Evolutionary conservation across 2,329 filamentous ascomycete species (phyloP), one percentile per base, ranked within the genome.

Genomic region (Paecilomyces dactylethromorphus): DNA sequence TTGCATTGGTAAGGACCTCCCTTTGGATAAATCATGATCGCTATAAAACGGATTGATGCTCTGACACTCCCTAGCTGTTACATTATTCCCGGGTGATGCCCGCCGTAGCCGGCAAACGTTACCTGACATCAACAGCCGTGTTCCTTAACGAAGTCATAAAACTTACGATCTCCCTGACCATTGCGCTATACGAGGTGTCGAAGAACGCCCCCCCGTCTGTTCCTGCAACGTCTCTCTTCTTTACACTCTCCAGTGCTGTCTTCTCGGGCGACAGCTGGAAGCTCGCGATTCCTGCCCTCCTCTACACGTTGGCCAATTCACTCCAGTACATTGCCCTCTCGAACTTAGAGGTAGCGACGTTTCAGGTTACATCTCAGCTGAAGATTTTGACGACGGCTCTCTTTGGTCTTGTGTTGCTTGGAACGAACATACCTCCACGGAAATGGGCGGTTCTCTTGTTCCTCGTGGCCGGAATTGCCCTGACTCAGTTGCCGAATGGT

Each of bases 81-180:
- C 93, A 97, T 78, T 96, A 97, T 75, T 96, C 92, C 31, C 86
- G 92, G 64, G 87, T 95, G 61, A 97, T 97, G 92, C 89, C 92
- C n/a, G 82, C 87, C 10, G 81, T 84, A 10, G 87, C 88, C 71
- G 90, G 91, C 65, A 90, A 92, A 70, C 88, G 92, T 71, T 97
- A 97, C 76, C 91, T 94, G 67, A 88, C 93, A 45, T 97, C 92
- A 50, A 97, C 94, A 10, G 92, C 93, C 51, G 91, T 99, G 57
- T 91, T 97, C 72, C 82, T 97, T 63, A 94, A 92, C 74, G 94
- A 99, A 76, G 83, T 96, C 53, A 84, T 97, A 67, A 97, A 97
- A 76, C 83, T 97, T 33, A 84, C 87, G 39, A 86, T 97, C 58
- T 95, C 90, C 66, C 79, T 97, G 50, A 91, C 90, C 5, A 88